Base-by-base conservation (phyloP, 495 filamentous ascomycete species). In the Oidiodendron maius region DNA sequence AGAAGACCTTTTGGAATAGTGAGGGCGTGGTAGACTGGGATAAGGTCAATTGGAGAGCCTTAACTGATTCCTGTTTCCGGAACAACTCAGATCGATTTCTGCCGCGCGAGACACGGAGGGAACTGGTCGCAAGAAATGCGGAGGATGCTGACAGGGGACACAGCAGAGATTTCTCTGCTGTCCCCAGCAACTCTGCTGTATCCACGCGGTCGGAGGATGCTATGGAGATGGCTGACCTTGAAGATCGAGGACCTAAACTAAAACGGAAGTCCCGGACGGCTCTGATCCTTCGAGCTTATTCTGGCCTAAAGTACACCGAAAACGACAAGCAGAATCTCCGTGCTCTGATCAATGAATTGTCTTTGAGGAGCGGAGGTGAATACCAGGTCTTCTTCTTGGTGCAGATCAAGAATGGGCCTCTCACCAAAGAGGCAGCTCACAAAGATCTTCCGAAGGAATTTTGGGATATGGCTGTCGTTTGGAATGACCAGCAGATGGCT, bases 371-470 rank as follows among this genome's bases (percentile, higher is more conserved):
- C 6, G 88, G 89, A 2, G 86, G 79, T 10, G 82, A 89, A 64
- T 91, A 89, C 59, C 73, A 86, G 55, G 76, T 93, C 25, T 85
- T 84, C 54, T 64, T 93, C 3, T 72, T 91, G 45, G 75, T 91
- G 18, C 82, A 93, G 40, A 83, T 88, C 45, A 82, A 74, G 64
- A 66, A 25, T 69, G 4, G 68, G 77, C 59, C 68, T 18, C 65
- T 70, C 0, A 82, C 89, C 55, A 59, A 73, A 5, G 53, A 73
- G 13, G 66, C 75, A 0, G 59, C 87, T 25, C 60, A 71, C 22
- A 64, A 67, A 12, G 63, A 69, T 44, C 74, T 88, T 3, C 86
- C 86, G 0, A 50, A 60, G 3, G 86, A 89, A 51, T 81, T 91
- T 34, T 67, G 72, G 42, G 71, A 74, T 46, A 86, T 88, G 46